phyloP scores from a whole-genome alignment of 2,329 filamentous ascomycete species.

The Ophiosphaerella narmari region DNA sequence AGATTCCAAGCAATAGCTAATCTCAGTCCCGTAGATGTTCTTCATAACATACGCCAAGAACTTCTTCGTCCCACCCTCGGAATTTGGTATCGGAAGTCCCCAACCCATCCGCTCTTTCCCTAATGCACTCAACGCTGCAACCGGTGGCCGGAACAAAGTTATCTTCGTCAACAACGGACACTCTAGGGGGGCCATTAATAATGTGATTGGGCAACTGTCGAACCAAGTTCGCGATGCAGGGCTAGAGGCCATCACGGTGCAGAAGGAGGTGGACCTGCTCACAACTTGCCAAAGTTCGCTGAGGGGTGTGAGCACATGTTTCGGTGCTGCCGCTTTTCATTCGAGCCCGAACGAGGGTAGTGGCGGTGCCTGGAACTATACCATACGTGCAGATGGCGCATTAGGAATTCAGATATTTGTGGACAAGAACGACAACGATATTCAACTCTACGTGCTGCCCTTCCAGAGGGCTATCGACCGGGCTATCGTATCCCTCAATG shows the following conservation, averaged over 20 bases:
- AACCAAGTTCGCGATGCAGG: constrained; percentile 61
- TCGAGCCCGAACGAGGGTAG: constrained; percentile 74
- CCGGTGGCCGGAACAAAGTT: constrained; percentile 67
- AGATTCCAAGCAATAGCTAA: constrained; percentile 10
- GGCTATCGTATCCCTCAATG: constrained; percentile 66
- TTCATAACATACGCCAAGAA: constrained; percentile 72
- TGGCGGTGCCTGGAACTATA: constrained; percentile 80
- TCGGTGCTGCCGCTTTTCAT: constrained; percentile 73
- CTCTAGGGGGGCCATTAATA: constrained; percentile 70
- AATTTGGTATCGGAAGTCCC: constrained; percentile 71
- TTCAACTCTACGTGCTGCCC: constrained; percentile 77
- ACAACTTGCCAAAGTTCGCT: constrained; percentile 63
- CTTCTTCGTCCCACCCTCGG: constrained; percentile 77
- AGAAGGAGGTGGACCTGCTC: constrained; percentile 62
- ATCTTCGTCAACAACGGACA: constrained; percentile 78
- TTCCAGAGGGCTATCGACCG: constrained; percentile 78
- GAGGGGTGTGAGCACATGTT: constrained; percentile 71
- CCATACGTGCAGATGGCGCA: constrained; percentile 74
- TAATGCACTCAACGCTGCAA: constrained; percentile 64
- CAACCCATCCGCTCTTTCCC: constrained; percentile 66
- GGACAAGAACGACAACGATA: constrained; percentile 69
- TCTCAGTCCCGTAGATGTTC: constrained; percentile 44
- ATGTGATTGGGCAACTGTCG: constrained; percentile 68
- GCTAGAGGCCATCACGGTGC: constrained; percentile 60
- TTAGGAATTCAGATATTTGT: constrained; percentile 70